Conservation (phyloP, 495 filamentous ascomycete genomes). For the Chlorociboria aeruginascens region DNA sequence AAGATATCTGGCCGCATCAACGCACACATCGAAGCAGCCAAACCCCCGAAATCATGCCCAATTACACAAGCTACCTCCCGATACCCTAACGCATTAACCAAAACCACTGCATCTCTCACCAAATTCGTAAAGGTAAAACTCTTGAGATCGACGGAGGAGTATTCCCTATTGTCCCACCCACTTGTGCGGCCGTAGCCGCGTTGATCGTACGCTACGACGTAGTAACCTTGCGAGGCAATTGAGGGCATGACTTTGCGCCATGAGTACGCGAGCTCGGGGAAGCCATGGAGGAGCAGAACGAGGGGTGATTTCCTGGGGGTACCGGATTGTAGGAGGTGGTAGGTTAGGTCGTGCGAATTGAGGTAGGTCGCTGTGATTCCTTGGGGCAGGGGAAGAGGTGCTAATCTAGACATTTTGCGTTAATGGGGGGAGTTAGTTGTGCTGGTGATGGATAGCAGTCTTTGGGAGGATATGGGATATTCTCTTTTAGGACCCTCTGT, state of each 20-base stretch:
- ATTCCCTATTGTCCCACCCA: slow-evolving; percentile 43
- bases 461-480: too few species aligned
- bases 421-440: not conserved
- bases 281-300: slow-evolving; percentile 53
- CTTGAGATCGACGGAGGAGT: slow-evolving; percentile 38
- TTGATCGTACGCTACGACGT: slow-evolving; percentile 55
- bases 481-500: too few species aligned
- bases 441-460: not conserved
- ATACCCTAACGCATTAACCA: slow-evolving; percentile 50
- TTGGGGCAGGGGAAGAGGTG: slow-evolving; percentile 39
- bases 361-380: slow-evolving; percentile 39
- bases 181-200: slow-evolving; percentile 57
- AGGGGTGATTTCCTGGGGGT: slow-evolving; percentile 37
- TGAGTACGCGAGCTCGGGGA: slow-evolving; percentile 56
- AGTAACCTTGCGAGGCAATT: slow-evolving; percentile 44
- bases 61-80: slow-evolving; percentile 44
- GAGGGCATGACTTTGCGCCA: slow-evolving; percentile 51
- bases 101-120: slow-evolving; percentile 48
- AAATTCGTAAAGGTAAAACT: slow-evolving; percentile 46
- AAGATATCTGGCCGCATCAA: slow-evolving; percentile 56
- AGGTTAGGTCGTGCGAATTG: slow-evolving; percentile 40
- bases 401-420: not conserved
- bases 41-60: slow-evolving; percentile 56
- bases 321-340: slow-evolving; percentile 51
- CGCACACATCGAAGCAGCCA: slow-evolving; percentile 45